These are phyloP conservation scores for Catunica adiposa DNA, from an alignment of 2,329 filamentous ascomycete genomes.

Conservation along the genomic window DNA sequence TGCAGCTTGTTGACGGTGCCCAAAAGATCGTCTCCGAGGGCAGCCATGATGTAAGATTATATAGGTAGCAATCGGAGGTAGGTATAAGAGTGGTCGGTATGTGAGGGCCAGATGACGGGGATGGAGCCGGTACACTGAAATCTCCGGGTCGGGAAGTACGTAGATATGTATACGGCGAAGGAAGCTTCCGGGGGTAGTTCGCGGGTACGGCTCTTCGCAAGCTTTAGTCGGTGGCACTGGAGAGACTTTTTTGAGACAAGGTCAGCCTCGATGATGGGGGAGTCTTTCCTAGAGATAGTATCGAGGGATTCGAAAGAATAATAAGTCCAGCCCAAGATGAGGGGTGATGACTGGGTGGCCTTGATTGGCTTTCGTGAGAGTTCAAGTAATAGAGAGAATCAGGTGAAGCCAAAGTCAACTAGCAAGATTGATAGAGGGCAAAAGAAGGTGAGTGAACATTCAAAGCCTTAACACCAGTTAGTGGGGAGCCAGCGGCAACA, in stretches of 20 bases:
- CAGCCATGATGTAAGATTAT: constrained; percentile 50
- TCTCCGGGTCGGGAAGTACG: background rate
- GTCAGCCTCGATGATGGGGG: background rate
- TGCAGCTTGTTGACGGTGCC: constrained; percentile 95
- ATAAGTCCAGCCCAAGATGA: background rate
- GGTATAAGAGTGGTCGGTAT: background rate
- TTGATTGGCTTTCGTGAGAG: background rate
- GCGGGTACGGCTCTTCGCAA: constrained; percentile 4
- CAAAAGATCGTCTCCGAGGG: constrained; percentile 89
- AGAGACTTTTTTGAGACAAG: constrained; percentile 3
- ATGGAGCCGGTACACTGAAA: background rate
- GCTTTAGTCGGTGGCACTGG: background rate
- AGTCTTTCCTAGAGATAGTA: background rate
- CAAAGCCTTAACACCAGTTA: background rate
- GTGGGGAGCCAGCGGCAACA: background rate
- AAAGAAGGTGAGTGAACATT: background rate
- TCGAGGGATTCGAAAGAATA: background rate
- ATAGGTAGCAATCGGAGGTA: background rate
- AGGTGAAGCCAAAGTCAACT: constrained; percentile 1
- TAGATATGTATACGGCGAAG: background rate
- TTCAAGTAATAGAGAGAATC: background rate
- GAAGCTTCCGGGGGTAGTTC: background rate
- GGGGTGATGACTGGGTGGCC: background rate
- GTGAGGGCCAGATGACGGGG: background rate
- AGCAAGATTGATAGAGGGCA: background rate